Evolutionary conservation across 345 rosid genomes (phyloP), one percentile per base, ranked within the genome.

Genomic region (Eutrema heterophyllum): DNA sequence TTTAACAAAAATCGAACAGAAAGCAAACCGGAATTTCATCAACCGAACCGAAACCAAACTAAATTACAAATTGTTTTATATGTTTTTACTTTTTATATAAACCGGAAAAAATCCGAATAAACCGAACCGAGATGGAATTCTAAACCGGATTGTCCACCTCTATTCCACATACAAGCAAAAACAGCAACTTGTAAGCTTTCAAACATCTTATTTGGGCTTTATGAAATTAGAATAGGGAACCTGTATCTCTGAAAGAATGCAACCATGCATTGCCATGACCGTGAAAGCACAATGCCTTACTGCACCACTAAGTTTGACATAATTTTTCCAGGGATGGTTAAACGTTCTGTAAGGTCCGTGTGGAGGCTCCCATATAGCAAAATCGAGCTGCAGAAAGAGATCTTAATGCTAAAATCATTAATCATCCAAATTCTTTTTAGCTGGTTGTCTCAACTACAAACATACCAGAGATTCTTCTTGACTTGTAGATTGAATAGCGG

Each of bases 181-280:
- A 6, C 46, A 58, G 4, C 43, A 59, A 39, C 45, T n/a, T 50
- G 45, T 36, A n/a, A 36, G 49, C 29, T 33, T 26, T 21, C 29
- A 50, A 51, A 40, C 9, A 38, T 41, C 13, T 29, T 40, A 29
- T 2, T 3, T 55, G 6, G 21, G 2, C 3, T 21, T 70, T 30
- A 36, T 14, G 7, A 59, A 58, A 46, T 48, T 48, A 36, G 36
- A 4, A 50, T 9, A 46, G 52, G 69, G 71, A 64, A 88, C 97
- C 93, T 92, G 98, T 39, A 92, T 92, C 78, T 88, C 94, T 10
- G 96, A 81, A 67, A 92, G 92, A 29, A 92, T 81, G 73, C 91
- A 92, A 43, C 96, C 96, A 53, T 92, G 98, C 88, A 89, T 83
- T 9, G 98, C 95, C 96, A 92, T 92, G 82, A 90, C 94, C 83